Evolutionary conservation across 2,329 filamentous ascomycete genomes (phyloP), one percentile per base, ranked within the genome.

Genomic region (Dryadomyces quercus-mongolicae): DNA sequence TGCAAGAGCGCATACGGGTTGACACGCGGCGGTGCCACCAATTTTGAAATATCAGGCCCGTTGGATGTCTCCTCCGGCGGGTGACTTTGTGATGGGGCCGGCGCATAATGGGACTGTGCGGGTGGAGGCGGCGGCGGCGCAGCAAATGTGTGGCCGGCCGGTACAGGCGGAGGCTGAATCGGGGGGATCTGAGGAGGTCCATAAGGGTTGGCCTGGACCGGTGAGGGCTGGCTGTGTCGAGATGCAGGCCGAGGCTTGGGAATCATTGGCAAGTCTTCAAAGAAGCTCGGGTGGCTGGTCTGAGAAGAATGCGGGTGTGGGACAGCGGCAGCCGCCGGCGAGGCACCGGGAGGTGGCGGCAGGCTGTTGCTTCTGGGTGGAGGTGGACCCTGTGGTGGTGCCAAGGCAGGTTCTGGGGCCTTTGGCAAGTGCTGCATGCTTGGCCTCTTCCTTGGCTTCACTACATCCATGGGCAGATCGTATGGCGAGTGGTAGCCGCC

Each of bases 401-500:
- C 64, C 6, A 71, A 65, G 36, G 71, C 63, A 10, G 72, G 65
- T 42, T 75, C 70, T 40, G 70, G 64, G 50, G 70, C 65, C 55
- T 71, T 71, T 6, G 74, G 70, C 46, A 77, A 68, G 53, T 79
- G 78, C 56, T 80, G 80, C 62, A 78, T 74, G 62, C 78, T 82
- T 6, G 73, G 67, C 52, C 84, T 74, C 72, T 86, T 84, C 66
- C 82, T 75, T 45, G 53, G 82, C 61, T 85, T 86, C 31, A 86
- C 79, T 34, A 98, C 78, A 54, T 96, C 92, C 69, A 93, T 88
- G 4, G 93, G 93, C 20, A 98, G 75, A 70, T 98, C 94, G 63
- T 96, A 98, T 0, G 93, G 93, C 20, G 92, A 97, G 50, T 85
- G 79, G 66, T 98, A 98, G 8, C 92, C 91, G 54, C 88, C 88